These are phyloP conservation scores for Aspergillus oerlinghausenensis DNA, from an alignment of 2,329 filamentous ascomycete species.

Conservation along the genomic window DNA sequence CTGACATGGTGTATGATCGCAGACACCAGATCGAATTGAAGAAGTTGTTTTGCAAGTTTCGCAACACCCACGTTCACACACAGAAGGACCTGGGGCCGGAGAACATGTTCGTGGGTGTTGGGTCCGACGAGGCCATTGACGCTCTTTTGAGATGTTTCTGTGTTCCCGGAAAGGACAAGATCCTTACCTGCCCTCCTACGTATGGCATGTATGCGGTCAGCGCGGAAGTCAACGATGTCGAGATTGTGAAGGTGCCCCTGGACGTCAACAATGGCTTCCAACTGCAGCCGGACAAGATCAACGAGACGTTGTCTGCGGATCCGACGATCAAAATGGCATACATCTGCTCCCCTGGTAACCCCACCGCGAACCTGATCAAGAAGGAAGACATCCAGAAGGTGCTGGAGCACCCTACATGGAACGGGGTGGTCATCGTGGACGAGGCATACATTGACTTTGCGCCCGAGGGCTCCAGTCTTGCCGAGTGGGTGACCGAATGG, in stretches of 20 bases:
- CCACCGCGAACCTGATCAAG: slow-evolving; percentile 72
- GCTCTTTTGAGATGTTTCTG: slow-evolving; percentile 92
- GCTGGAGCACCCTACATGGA: slow-evolving; percentile 86
- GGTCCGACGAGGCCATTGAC: slow-evolving; percentile 95
- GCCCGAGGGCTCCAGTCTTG: slow-evolving; percentile 70
- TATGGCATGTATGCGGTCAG: slow-evolving; percentile 98
- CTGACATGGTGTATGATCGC: neutral
- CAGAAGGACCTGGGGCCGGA: slow-evolving; percentile 66
- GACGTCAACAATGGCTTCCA: slow-evolving; percentile 67
- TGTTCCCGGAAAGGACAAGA: slow-evolving; percentile 77
- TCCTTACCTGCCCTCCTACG: slow-evolving; percentile 91
- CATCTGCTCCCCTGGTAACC: slow-evolving; percentile 92
- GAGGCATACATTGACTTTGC: slow-evolving; percentile 98
- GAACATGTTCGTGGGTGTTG: slow-evolving; percentile 91
- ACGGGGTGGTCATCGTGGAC: slow-evolving; percentile 87
- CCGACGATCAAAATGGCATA: slow-evolving; percentile 79
- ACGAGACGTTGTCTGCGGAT: slow-evolving; percentile 59
- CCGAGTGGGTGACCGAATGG: slow-evolving; percentile 87
- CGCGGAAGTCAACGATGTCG: slow-evolving; percentile 88
- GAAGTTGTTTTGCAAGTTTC: slow-evolving; percentile 75
- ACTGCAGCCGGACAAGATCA: slow-evolving; percentile 67
- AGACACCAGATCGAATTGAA: slow-evolving; percentile 83
- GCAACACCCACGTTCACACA: slow-evolving; percentile 78
- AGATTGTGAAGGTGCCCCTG: slow-evolving; percentile 80
- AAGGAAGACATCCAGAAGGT: slow-evolving; percentile 70